These are phyloP conservation scores for Whalleya microplaca DNA, from an alignment of 2,329 filamentous ascomycete species.

Conservation along the genomic window DNA sequence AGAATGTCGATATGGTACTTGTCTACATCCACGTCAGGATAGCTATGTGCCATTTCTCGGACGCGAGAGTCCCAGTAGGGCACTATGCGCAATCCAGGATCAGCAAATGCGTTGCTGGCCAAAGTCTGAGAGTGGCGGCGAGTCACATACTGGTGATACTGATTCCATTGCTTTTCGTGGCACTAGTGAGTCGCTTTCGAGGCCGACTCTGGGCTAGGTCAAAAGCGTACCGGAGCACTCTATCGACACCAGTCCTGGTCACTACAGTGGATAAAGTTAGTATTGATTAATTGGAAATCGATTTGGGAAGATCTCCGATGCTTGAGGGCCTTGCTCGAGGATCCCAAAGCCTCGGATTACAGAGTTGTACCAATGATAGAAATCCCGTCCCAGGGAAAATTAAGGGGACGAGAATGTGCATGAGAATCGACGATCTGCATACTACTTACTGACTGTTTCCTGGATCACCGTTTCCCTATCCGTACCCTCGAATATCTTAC, in stretches of 20 bases:
- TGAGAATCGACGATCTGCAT: no score
- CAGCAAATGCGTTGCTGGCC: no score
- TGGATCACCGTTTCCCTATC: constrained; percentile 64
- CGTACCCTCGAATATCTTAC: constrained; percentile 60
- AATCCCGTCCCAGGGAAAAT: no score
- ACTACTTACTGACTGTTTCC: constrained; percentile 52
- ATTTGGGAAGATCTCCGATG: neutral
- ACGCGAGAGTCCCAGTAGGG: constrained; percentile 68
- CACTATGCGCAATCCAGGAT: no score
- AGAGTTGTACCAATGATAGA: no score
- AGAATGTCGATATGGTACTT: constrained; percentile 69
- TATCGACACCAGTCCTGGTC: constrained; percentile 59
- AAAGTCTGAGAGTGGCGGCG: no score
- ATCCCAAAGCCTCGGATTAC: no score
- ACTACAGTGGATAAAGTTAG: constrained; percentile 31
- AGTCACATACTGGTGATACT: constrained; percentile 65
- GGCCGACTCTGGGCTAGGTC: constrained; percentile 59
- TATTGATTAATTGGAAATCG: neutral
- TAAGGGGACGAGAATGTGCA: no score
- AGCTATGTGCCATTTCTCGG: constrained; percentile 53
- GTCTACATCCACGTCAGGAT: constrained; percentile 59
- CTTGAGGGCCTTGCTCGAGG: neutral
- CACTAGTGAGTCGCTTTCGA: constrained; percentile 61
- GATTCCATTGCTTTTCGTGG: constrained; percentile 68
- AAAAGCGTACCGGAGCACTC: constrained; percentile 64